Percentiles rank a stretch among this genome's conserved stretches.
Evolutionary conservation across 192 early-diverging fungal species (phyloP).

Genomic region (Borealophlyctis nickersoniae): DNA sequence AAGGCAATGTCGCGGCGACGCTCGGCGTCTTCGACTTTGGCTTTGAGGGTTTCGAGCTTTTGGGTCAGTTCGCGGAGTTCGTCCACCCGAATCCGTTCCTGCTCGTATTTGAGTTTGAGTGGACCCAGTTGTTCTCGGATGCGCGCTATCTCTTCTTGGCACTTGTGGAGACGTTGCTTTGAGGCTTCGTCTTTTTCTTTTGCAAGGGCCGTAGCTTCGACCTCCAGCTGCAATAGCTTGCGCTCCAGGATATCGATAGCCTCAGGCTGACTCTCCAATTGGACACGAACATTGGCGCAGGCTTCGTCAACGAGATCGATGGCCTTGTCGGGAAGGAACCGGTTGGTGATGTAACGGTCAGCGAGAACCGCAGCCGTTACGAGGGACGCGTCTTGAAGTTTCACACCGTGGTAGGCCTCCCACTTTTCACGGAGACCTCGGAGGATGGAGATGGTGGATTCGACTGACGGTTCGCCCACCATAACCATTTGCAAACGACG

Average conservation of each 20-base stretch:
- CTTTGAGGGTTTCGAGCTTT: constrained; percentile 83
- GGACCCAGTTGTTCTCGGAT: constrained; percentile 87
- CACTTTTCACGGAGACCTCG: constrained; percentile 76
- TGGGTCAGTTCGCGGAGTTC: constrained; percentile 80
- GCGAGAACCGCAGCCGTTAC: constrained; percentile 71
- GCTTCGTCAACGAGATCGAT: constrained; percentile 93
- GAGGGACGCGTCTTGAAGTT: constrained; percentile 66
- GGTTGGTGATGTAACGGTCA: constrained; percentile 74
- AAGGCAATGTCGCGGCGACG: constrained; percentile 75
- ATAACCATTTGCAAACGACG: constrained; percentile 74
- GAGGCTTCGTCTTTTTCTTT: constrained; percentile 89
- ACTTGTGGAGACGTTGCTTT: constrained; percentile 72
- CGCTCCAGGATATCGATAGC: constrained; percentile 94
- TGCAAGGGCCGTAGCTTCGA: constrained; percentile 87
- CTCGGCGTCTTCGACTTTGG: constrained; percentile 82
- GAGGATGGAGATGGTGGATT: constrained; percentile 74
- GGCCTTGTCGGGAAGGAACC: constrained; percentile 77
- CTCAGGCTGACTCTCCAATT: constrained; percentile 94
- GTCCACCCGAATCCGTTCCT: constrained; percentile 84
- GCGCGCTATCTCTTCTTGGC: constrained; percentile 76
- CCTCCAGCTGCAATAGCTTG: constrained; percentile 86
- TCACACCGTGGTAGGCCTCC: constrained; percentile 76
- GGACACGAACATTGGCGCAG: constrained; percentile 91
- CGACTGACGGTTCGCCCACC: constrained; percentile 71
- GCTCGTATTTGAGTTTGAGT: constrained; percentile 77